phyloP scores from a whole-genome alignment of 495 filamentous ascomycete genomes.

The Daldinia grandis region DNA sequence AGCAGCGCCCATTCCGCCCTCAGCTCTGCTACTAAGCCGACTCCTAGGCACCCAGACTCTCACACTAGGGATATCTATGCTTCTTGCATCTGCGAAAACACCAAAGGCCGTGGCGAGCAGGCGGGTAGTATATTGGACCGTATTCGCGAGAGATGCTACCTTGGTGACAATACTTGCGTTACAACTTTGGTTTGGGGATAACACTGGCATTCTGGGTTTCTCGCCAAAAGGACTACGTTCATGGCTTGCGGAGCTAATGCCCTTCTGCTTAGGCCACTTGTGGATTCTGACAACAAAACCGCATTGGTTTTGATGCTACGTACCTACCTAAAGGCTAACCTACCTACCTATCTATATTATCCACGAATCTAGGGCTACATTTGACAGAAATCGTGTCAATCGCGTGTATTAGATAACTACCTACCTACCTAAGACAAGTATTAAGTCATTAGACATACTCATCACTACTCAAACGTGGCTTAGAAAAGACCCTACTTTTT shows the following conservation, averaged over 20 bases:
- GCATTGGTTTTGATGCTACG: constrained; percentile 35
- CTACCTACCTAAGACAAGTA: too few relatives aligned
- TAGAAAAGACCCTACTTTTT: background rate
- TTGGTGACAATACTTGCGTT: constrained; percentile 17
- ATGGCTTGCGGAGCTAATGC: constrained; percentile 27
- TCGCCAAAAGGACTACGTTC: constrained; percentile 18
- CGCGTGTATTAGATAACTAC: background rate
- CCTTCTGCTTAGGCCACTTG: constrained; percentile 31
- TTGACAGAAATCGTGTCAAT: background rate
- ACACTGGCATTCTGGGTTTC: constrained; percentile 16
- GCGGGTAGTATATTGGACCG: constrained; percentile 29
- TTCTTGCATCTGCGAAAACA: constrained; percentile 25
- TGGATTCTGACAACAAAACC: constrained; percentile 25
- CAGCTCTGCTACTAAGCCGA: constrained; percentile 23
- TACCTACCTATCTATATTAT: background rate
- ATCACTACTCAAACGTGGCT: background rate
- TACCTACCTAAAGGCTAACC: background rate
- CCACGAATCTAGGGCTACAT: background rate
- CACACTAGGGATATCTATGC: constrained; percentile 32
- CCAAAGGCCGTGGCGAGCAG: constrained; percentile 18
- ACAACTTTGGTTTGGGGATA: constrained; percentile 30
- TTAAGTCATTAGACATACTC: background rate
- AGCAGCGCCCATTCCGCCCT: constrained; percentile 10
- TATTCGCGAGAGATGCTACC: constrained; percentile 31
- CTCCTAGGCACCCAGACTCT: constrained; percentile 34